Percentiles rank a stretch among this genome's conserved stretches.
phyloP scores from a whole-genome alignment of 345 rosid species.

The Citrus inodora region DNA sequence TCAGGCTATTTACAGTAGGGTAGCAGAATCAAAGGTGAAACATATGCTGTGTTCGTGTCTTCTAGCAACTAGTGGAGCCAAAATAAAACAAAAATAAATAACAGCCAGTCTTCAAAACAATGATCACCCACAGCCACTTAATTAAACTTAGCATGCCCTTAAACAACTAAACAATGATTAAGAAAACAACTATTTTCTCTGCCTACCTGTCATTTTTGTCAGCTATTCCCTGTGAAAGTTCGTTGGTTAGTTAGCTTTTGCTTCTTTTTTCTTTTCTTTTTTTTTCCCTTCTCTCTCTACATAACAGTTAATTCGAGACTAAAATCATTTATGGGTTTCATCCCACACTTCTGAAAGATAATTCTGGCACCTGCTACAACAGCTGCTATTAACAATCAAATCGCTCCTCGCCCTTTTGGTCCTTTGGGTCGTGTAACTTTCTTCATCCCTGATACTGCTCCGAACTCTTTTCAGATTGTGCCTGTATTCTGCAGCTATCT shows the following conservation, averaged over 20 bases:
- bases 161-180: background rate
- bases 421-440: background rate
- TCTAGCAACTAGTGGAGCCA: background rate
- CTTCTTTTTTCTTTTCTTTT: too few species aligned
- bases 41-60: background rate
- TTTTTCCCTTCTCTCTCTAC: background rate
- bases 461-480: conserved; percentile 49
- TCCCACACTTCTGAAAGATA: conserved; percentile 68
- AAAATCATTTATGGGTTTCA: conserved; percentile 35
- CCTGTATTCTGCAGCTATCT: conserved; percentile 62
- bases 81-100: background rate
- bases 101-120: background rate
- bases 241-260: background rate
- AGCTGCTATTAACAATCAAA: conserved; percentile 31
- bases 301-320: background rate
- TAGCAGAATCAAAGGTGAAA: too few species aligned
- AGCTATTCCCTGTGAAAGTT: background rate
- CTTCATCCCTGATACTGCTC: conserved; percentile 1
- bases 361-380: conserved; percentile 54
- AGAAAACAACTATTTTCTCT: background rate
- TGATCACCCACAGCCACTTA: background rate
- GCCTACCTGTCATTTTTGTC: conserved; percentile 8
- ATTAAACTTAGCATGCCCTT: background rate
- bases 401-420: conserved; percentile 25
- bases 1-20: too few species aligned